Conservation (phyloP, 495 filamentous ascomycete species). For the Parachaetomium inaequale region DNA sequence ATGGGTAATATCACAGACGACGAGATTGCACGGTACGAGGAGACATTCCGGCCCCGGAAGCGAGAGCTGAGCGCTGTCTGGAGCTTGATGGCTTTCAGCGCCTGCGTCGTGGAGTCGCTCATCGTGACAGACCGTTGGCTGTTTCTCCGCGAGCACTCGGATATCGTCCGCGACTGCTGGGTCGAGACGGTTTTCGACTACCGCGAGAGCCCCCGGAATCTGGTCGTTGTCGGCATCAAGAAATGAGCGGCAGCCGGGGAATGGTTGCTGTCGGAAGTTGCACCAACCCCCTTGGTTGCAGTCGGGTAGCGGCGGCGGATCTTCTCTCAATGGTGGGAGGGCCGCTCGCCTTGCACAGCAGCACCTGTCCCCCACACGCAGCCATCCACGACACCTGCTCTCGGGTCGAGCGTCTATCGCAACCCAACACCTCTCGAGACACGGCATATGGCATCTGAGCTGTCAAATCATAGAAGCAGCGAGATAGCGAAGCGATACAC, state of each 20-base stretch:
- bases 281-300: slow-evolving; percentile 4
- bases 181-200: slow-evolving; percentile 94
- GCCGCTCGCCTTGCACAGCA: slow-evolving; percentile 5
- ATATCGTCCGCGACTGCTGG: slow-evolving; percentile 70
- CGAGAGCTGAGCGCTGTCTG: slow-evolving; percentile 83
- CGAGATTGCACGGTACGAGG: slow-evolving; percentile 67
- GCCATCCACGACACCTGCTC: not conserved
- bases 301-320: not conserved
- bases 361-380: not conserved
- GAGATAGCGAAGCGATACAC: not conserved
- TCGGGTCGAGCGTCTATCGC: not conserved
- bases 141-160: slow-evolving; percentile 73
- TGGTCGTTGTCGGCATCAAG: slow-evolving; percentile 88
- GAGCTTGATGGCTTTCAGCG: slow-evolving; percentile 94
- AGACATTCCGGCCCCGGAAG: slow-evolving; percentile 58
- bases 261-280: not conserved
- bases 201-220: slow-evolving; percentile 77
- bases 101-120: slow-evolving; percentile 78
- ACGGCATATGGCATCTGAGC: not conserved
- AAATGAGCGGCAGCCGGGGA: slow-evolving; percentile 34
- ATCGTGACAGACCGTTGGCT: slow-evolving; percentile 92
- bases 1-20: slow-evolving; percentile 65
- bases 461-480: not conserved
- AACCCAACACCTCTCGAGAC: not conserved
- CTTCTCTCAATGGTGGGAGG: not conserved